phyloP scores from a whole-genome alignment of 2,329 filamentous ascomycete species.

The Fusarium chuoi region DNA sequence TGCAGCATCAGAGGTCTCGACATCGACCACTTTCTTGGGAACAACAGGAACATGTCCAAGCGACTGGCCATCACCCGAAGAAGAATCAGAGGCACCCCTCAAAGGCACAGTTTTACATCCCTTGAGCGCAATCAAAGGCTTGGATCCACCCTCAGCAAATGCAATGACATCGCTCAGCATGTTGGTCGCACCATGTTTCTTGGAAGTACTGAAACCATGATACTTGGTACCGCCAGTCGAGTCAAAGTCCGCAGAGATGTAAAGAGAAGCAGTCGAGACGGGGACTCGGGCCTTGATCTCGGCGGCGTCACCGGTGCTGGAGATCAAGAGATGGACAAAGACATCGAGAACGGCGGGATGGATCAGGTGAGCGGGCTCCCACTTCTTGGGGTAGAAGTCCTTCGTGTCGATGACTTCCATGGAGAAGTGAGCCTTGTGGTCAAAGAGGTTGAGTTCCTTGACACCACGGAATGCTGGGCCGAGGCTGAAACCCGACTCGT shows the following conservation, averaged over 20 bases:
- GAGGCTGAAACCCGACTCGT: not conserved
- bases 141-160: not conserved
- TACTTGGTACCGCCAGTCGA: not conserved
- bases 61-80: not conserved
- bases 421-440: not conserved
- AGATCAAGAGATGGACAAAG: not conserved
- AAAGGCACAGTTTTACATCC: not conserved
- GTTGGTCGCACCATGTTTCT: not conserved
- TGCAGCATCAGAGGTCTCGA: not conserved
- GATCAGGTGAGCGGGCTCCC: not conserved
- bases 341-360: not conserved
- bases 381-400: not conserved
- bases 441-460: not conserved
- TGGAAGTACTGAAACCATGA: not conserved
- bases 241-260: not conserved
- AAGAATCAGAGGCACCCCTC: not conserved
- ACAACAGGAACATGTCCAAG: not conserved
- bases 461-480: not conserved
- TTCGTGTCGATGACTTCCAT: not conserved
- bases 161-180: not conserved
- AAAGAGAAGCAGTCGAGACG: not conserved
- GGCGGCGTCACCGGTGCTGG: not conserved
- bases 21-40: not conserved
- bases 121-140: not conserved
- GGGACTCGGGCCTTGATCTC: not conserved